A percentile compares a stretch with the other conserved stretches of the same genome.
These are phyloP conservation scores for Penicillium psychrosexuale DNA, from an alignment of 2,329 filamentous ascomycete genomes.

Conservation along the genomic window DNA sequence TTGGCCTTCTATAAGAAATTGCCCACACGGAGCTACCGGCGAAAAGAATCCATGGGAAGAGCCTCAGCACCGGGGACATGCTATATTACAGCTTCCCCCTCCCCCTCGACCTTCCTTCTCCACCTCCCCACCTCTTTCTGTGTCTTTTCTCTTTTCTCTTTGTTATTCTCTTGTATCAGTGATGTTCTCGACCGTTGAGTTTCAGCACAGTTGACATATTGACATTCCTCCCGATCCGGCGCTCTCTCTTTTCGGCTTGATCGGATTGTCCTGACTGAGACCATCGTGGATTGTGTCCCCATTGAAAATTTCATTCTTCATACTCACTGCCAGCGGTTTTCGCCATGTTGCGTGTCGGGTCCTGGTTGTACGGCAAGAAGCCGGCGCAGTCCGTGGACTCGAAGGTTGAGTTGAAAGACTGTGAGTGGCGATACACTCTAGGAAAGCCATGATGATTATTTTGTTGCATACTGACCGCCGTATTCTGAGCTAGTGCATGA, in stretches of 20 bases:
- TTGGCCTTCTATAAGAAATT: background rate
- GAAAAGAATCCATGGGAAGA: constrained; percentile 11
- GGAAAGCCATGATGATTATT: background rate
- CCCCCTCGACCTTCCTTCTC: background rate
- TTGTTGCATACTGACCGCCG: constrained; percentile 18
- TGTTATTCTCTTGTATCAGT: constrained; percentile 3
- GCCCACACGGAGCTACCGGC: constrained; percentile 12
- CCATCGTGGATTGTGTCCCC: background rate
- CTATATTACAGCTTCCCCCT: background rate
- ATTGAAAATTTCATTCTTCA: background rate
- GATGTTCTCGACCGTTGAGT: constrained; percentile 23
- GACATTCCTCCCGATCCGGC: constrained; percentile 29
- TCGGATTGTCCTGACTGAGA: constrained; percentile 6
- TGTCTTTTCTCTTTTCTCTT: constrained; percentile 6
- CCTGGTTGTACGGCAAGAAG: constrained; percentile 47
- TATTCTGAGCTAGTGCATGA: constrained; percentile 33
- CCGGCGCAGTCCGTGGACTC: constrained; percentile 55
- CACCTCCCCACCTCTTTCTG: constrained; percentile 4
- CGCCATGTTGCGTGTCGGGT: constrained; percentile 43
- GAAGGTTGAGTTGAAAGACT: constrained; percentile 54
- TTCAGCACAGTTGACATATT: constrained; percentile 24
- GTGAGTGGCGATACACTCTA: constrained; percentile 31
- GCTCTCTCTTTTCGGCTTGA: constrained; percentile 6
- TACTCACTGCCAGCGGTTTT: background rate
- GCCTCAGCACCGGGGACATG: background rate